Evolutionary conservation across 495 filamentous ascomycete species (phyloP).

Genomic region (Podospora conica): DNA sequence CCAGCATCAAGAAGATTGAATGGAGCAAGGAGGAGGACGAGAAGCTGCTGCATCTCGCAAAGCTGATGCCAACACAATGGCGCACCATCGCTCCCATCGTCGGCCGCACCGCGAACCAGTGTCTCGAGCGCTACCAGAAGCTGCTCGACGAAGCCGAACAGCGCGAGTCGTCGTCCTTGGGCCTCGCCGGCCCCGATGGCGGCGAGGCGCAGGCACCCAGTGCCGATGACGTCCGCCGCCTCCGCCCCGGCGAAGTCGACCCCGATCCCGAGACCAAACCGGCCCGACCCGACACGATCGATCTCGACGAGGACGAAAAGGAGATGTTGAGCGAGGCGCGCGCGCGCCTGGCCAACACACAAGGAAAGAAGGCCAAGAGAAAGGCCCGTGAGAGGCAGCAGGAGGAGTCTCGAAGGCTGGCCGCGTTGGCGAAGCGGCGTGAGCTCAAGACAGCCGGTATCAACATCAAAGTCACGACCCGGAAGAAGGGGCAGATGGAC

Average conservation of each 20-base stretch:
- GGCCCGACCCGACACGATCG: constrained; percentile 93
- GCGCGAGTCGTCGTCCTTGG: constrained; percentile 73
- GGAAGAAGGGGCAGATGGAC: constrained; percentile 95
- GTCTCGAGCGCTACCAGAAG: constrained; percentile 93
- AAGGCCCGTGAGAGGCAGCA: constrained; percentile 94
- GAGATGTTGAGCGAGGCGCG: constrained; percentile 98
- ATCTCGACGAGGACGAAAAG: constrained; percentile 98
- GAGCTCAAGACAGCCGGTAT: constrained; percentile 97
- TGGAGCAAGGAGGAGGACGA: constrained; percentile 99
- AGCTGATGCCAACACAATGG: constrained; percentile 99
- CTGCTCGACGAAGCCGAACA: constrained; percentile 93
- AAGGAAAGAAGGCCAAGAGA: constrained; percentile 97
- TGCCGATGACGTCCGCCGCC: constrained; percentile 84
- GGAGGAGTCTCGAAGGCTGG: constrained; percentile 85
- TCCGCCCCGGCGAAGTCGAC: constrained; percentile 90
- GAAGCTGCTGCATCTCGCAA: constrained; percentile 90
- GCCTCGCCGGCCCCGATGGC: constrained; percentile 78
- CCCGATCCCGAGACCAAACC: constrained; percentile 96
- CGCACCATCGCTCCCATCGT: constrained; percentile 96
- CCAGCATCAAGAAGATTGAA: constrained; percentile 94
- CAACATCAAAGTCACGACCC: constrained; percentile 92
- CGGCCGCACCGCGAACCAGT: constrained; percentile 92
- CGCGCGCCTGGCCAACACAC: constrained; percentile 91
- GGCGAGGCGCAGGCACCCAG: constrained; percentile 82
- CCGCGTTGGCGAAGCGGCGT: constrained; percentile 86